phyloP scores from a whole-genome alignment of 1,284 basidiomycete species.

The Marasmius oreades region DNA sequence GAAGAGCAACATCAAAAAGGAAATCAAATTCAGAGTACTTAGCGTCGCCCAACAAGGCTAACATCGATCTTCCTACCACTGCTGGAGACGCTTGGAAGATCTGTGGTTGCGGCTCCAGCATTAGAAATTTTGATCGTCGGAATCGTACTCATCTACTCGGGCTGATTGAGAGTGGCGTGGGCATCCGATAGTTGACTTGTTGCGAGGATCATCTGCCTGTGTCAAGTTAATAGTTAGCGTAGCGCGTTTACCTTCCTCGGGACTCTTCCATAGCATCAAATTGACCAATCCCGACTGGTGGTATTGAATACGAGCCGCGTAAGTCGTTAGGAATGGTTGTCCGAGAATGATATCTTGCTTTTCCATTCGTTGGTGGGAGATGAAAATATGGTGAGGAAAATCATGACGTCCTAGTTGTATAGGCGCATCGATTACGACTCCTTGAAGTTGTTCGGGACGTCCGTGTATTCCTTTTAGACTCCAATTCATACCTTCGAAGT shows the following conservation, averaged over 20 bases:
- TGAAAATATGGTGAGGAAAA: constrained; percentile 29
- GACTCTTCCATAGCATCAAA: constrained; percentile 20
- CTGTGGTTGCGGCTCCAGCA: constrained; percentile 6
- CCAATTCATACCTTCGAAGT: constrained; percentile 26
- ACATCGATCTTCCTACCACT: constrained; percentile 16
- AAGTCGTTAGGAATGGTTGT: constrained; percentile 28
- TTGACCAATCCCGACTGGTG: constrained; percentile 4
- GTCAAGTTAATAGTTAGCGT: constrained; percentile 12
- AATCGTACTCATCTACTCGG: too few relatives aligned
- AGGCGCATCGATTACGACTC: constrained; percentile 20
- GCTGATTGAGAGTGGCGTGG: not conserved
- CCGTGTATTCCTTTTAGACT: constrained; percentile 26
- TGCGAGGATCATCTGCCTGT: constrained; percentile 11
- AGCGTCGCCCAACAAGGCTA: constrained; percentile 14
- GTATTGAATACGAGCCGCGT: constrained; percentile 20
- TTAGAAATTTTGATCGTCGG: constrained; percentile 8
- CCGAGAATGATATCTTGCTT: constrained; percentile 25
- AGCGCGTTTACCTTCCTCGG: constrained; percentile 1
- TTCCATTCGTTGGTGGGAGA: constrained; percentile 12
- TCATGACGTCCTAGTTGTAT: constrained; percentile 19
- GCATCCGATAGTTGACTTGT: constrained; percentile 6
- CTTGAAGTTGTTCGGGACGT: constrained; percentile 16
- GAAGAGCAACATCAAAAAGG: constrained; percentile 13
- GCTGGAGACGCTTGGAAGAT: constrained; percentile 12
- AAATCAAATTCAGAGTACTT: constrained; percentile 16